These are phyloP conservation scores for Soucietia sequanensis DNA, from an alignment of 805 yeast genomes.

Conservation along the genomic window DNA sequence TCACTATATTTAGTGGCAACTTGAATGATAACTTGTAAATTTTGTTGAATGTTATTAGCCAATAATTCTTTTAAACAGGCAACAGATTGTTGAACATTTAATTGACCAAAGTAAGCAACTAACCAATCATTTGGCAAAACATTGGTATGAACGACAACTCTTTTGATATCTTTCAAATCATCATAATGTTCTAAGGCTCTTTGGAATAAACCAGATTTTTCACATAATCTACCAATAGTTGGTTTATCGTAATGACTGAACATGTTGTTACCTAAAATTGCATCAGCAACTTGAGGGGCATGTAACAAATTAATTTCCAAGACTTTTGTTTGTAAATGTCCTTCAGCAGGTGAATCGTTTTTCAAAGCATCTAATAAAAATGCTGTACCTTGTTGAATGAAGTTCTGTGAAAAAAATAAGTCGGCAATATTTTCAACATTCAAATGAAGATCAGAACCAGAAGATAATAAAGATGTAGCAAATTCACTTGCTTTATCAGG, in stretches of 20 bases:
- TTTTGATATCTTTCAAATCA: conserved; percentile 90
- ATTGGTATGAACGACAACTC: conserved; percentile 86
- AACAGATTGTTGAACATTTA: conserved; percentile 90
- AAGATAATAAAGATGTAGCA: conserved; percentile 76
- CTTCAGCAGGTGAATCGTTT: conserved; percentile 90
- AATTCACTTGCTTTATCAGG: conserved; percentile 99
- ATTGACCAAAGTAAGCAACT: conserved; percentile 86
- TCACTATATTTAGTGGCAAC: conserved; percentile 97
- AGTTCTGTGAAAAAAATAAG: conserved; percentile 90
- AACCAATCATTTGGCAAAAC: conserved; percentile 92
- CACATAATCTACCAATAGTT: conserved; percentile 87
- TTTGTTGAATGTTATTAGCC: conserved; percentile 72
- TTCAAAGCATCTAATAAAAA: conserved; percentile 93
- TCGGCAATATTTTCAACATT: conserved; percentile 89
- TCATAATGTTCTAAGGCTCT: conserved; percentile 96
- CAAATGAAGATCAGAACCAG: conserved; percentile 57
- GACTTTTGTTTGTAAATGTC: conserved; percentile 91
- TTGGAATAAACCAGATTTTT: conserved; percentile 92
- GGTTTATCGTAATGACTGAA: conserved; percentile 94
- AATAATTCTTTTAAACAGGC: conserved; percentile 86
- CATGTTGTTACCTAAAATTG: conserved; percentile 93
- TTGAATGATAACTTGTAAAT: conserved; percentile 90
- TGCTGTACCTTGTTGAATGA: conserved; percentile 97
- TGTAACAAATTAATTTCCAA: conserved; percentile 89
- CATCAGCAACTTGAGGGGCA: conserved; percentile 99